Evolutionary conservation across 2,329 filamentous ascomycete genomes (phyloP), one percentile per base, ranked within the genome.

Genomic region (Sarocladium brachiariae): DNA sequence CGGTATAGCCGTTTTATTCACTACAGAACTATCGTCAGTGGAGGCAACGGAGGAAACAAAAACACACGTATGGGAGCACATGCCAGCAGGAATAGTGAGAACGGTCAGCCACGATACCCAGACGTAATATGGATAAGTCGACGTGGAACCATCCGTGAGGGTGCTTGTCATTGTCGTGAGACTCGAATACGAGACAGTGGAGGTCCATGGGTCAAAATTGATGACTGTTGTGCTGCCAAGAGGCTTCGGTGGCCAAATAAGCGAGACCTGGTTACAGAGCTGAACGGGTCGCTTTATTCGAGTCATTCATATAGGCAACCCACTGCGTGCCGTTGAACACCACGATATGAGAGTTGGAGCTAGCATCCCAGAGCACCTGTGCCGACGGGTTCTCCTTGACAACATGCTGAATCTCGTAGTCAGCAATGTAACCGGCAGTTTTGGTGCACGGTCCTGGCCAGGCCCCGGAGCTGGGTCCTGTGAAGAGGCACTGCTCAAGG

Each of bases 321-420:
- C 54, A 59, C 31, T 57, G 54, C 2, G 49, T 52, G 3, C 35
- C 33, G n/a, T 54, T 49, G 39, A 54, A 58, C 27, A 55, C 56
- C 14, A 59, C 25, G 4, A 54, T 51, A 16, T 57, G 35, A 2
- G 48, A 43, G 19, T 19, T 18, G 5, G 39, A 31, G 35, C 45
- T 34, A 23, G 11, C 49, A 18, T 41, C 39, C n/a, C 35, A 48
- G 38, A 35, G 55, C 18, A 43, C 18, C n/a, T 50, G 53, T 25
- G 39, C 53, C 5, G 46, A 33, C 4, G 27, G 49, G 6, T 49
- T 47, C 47, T 57, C 55, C 2, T 53, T 50, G 25, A 65, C 59
- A 25, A 69, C 64, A 16, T 64, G 56, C 4, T 57, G 21, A 16
- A 67, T 63, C 52, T 67, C 65, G 11, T 56, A 58, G 39, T 64